Conservation (phyloP, 2,329 filamentous ascomycete genomes). For the Pestalotiopsis sp. region DNA sequence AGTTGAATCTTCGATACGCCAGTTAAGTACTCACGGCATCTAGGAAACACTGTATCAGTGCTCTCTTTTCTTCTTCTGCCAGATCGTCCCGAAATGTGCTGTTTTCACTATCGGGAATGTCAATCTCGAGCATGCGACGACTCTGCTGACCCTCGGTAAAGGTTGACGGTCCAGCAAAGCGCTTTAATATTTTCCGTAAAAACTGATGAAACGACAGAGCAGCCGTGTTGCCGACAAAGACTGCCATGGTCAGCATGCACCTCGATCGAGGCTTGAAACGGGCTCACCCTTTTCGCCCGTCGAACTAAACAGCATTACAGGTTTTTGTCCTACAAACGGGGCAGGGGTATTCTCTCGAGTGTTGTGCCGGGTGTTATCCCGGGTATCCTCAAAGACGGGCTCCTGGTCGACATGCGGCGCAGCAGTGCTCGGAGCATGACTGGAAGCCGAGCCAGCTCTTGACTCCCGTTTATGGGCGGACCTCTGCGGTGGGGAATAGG, state of each 20-base stretch:
- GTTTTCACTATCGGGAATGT: constrained; percentile 7
- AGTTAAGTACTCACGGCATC: not conserved
- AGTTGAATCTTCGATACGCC: not conserved
- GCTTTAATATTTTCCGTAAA: constrained; percentile 47
- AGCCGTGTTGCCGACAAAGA: constrained; percentile 53
- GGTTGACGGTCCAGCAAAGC: constrained; percentile 55
- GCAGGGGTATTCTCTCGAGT: constrained; percentile 29
- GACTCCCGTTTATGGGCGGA: not conserved
- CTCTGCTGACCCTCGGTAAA: constrained; percentile 54
- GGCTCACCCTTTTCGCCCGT: constrained; percentile 52
- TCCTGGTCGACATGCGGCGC: constrained; percentile 2
- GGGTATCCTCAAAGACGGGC: constrained; percentile 25
- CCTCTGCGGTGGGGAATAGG: constrained; percentile 5
- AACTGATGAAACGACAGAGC: constrained; percentile 60
- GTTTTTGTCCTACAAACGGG: constrained; percentile 6
- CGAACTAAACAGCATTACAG: constrained; percentile 48
- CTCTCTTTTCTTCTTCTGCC: constrained; percentile 1
- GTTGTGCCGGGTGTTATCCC: constrained; percentile 22
- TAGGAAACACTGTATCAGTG: constrained; percentile 8
- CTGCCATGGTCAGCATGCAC: constrained; percentile 25
- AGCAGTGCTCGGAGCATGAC: constrained; percentile 2
- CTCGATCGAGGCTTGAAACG: not conserved
- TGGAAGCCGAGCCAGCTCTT: not conserved
- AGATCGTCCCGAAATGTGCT: not conserved
- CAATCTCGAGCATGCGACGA: constrained; percentile 54